phyloP scores from a whole-genome alignment of 2,329 filamentous ascomycete species.

The Ceratocystis albifundus region DNA sequence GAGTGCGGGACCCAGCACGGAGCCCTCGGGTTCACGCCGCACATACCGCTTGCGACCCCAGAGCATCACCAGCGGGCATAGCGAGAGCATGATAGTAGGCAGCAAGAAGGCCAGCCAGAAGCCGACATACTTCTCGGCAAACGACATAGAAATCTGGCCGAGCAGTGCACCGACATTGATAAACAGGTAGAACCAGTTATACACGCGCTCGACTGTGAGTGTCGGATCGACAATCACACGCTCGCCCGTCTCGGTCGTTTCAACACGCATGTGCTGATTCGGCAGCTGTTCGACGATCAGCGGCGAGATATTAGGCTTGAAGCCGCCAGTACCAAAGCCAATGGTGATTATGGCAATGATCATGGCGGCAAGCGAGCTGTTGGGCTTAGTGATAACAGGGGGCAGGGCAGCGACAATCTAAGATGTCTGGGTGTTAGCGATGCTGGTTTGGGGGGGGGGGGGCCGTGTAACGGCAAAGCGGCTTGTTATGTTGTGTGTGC shows the following conservation, averaged over 20 bases:
- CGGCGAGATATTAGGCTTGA: slow-evolving; percentile 62
- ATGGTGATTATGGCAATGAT: slow-evolving; percentile 46
- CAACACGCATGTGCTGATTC: slow-evolving; percentile 43
- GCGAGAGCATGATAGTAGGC: slow-evolving; percentile 52
- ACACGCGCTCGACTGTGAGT: slow-evolving; percentile 51
- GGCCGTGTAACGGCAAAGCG: not conserved
- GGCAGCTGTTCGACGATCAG: slow-evolving; percentile 55
- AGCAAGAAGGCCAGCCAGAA: slow-evolving; percentile 62
- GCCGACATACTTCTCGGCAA: slow-evolving; percentile 61
- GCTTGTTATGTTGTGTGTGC: not conserved
- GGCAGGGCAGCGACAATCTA: slow-evolving; percentile 52
- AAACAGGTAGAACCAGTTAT: slow-evolving; percentile 59
- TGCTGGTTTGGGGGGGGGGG: too few relatives aligned
- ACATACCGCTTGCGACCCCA: slow-evolving; percentile 49
- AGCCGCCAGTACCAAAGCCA: slow-evolving; percentile 57
- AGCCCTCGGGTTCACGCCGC: slow-evolving; percentile 49
- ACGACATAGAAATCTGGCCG: slow-evolving; percentile 56
- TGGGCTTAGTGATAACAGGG: slow-evolving; percentile 42
- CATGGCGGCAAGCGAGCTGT: slow-evolving; percentile 50
- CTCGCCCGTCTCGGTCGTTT: slow-evolving; percentile 43
- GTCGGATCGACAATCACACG: slow-evolving; percentile 54
- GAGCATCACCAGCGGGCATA: slow-evolving; percentile 51
- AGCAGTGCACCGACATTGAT: slow-evolving; percentile 59
- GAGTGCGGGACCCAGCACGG: slow-evolving; percentile 54
- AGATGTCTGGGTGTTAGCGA: not conserved